Evolutionary conservation across 2,329 filamentous ascomycete species (phyloP), one percentile per base, ranked within the genome.

Genomic region (Sporothrix phasma): DNA sequence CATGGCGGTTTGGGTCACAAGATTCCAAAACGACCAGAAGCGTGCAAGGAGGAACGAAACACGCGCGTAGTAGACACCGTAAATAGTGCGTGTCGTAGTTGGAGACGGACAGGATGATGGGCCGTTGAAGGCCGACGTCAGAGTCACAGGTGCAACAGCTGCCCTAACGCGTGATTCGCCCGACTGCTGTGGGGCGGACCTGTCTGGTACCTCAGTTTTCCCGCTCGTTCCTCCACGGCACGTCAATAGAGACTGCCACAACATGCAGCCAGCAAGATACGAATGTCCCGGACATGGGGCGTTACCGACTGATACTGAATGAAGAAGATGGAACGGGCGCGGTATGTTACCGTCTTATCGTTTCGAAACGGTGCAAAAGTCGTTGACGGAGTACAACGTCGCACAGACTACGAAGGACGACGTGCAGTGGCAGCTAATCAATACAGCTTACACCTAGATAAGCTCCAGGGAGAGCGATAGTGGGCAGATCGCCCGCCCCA

Each of bases 1-100:
- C 79, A 81, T 81, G 17, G 62, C 66, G 59, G 46, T 47, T 6
- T 54, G 7, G 43, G 29, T 26, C 15, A 15, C 13, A 39, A 37
- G 26, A n/a, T 41, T 10, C 26, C 43, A 19, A 29, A 5, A 43
- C 6, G 45, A n/a, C 22, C 41, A 5, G 26, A 37, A 37, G 47
- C 24, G 49, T 31, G 13, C 13, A 1, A 56, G n/a, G 5, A 47
- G 47, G 24, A 47, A 15, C 10, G 10, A 26, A 8, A 6, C 24
- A 51, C 11, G 43, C 15, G 34, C 22, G 26, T 26, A 34, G 41
- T 54, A 37, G 31, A 46, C 24, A 6, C 15, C 15, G 29, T 37
- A 17, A 37, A 31, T 22, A 13, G n/a, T n/a, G n/a, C n/a, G n/a
- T n/a, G n/a, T n/a, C n/a, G n/a, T n/a, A n/a, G n/a, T n/a, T 54